Evolutionary conservation across 768 basidiomycete genomes (phyloP).

Genomic region (Pholiota conissans): DNA sequence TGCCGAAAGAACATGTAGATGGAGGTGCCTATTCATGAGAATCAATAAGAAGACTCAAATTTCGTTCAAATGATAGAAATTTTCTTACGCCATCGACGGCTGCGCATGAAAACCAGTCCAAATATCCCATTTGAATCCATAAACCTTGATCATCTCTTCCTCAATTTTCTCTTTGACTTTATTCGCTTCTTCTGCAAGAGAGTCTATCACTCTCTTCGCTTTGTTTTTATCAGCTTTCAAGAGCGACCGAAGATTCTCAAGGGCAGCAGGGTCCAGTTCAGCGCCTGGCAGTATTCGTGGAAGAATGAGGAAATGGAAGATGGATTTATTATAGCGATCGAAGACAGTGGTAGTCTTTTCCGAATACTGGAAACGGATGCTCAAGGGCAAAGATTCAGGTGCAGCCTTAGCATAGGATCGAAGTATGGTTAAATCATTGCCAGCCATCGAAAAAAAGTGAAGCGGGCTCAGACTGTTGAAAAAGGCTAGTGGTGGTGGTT

Average conservation of each 20-base stretch:
- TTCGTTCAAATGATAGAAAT: neutral
- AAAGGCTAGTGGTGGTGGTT: neutral
- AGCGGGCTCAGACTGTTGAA: no score
- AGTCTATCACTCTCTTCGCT: slow-evolving; percentile 53
- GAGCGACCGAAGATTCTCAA: slow-evolving; percentile 58
- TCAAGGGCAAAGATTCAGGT: slow-evolving; percentile 54
- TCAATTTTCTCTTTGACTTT: slow-evolving; percentile 60
- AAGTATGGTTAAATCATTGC: slow-evolving; percentile 52
- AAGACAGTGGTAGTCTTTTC: slow-evolving; percentile 62
- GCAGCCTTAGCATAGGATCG: slow-evolving; percentile 59
- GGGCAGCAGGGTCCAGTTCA: slow-evolving; percentile 29
- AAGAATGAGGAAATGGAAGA: slow-evolving; percentile 87
- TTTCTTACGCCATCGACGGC: slow-evolving; percentile 82
- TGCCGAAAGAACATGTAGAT: slow-evolving; percentile 82
- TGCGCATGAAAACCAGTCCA: slow-evolving; percentile 84
- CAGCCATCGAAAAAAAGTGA: neutral
- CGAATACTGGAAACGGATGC: slow-evolving; percentile 59
- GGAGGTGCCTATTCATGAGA: slow-evolving; percentile 68
- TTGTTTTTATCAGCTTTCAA: slow-evolving; percentile 50
- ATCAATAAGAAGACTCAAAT: neutral
- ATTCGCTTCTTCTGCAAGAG: slow-evolving; percentile 57
- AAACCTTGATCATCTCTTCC: slow-evolving; percentile 76
- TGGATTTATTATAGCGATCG: slow-evolving; percentile 80
- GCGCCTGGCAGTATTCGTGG: slow-evolving; percentile 48
- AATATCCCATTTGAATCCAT: slow-evolving; percentile 75